Evolutionary conservation across 257 asterid genomes (phyloP).

Genomic region (Cinchona pubescens): DNA sequence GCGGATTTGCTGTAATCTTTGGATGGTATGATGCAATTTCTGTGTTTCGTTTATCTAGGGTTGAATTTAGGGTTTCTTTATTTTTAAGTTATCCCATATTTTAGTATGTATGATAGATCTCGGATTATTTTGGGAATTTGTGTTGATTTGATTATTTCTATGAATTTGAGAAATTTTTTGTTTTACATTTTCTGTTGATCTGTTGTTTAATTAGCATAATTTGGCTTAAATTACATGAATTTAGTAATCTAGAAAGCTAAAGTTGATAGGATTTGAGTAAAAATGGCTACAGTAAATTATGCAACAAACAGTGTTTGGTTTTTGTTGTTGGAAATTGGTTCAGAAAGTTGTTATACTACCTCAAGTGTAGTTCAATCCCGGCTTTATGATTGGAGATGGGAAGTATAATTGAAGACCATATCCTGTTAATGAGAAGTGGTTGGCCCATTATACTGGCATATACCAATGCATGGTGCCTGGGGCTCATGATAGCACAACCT

Average conservation of each 20-base stretch:
- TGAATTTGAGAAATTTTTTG: neutral
- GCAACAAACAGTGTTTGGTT: neutral
- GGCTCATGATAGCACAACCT: neutral
- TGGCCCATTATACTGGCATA: neutral
- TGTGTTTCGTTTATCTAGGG: neutral
- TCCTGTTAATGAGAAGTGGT: neutral
- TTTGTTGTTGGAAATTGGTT: neutral
- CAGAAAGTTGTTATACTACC: neutral
- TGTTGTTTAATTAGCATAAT: slow-evolving; percentile 4
- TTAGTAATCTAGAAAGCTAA: neutral
- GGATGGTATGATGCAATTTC: neutral
- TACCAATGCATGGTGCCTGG: neutral
- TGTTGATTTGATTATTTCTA: neutral
- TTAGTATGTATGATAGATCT: neutral
- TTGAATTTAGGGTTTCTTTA: neutral
- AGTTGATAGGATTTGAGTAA: neutral
- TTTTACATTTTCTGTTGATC: slow-evolving; percentile 16
- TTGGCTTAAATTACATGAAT: neutral
- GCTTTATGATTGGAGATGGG: neutral
- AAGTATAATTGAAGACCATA: neutral
- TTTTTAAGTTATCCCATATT: neutral
- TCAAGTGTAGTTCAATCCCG: neutral
- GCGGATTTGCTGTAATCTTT: neutral
- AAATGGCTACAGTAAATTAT: neutral
- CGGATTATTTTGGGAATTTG: neutral